Percentiles rank a stretch among this genome's conserved stretches.
Evolutionary conservation across 2,329 filamentous ascomycete genomes (phyloP).

Genomic region (Fusarium sp.): DNA sequence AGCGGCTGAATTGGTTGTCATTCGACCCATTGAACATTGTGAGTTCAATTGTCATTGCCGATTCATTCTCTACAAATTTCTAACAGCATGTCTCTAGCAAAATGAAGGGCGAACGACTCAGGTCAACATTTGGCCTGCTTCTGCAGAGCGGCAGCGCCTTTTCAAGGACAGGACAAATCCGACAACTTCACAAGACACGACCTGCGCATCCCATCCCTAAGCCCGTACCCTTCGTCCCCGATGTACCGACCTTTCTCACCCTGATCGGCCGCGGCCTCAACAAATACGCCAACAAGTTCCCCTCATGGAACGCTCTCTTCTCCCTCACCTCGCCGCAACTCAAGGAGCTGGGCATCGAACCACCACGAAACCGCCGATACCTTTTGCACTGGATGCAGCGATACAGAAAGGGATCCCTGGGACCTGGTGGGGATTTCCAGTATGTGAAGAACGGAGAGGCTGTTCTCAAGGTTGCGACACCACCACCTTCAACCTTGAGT

Average conservation of each 20-base stretch:
- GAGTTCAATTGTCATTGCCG: neutral
- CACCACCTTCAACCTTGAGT: conserved; percentile 51
- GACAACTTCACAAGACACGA: conserved; percentile 58
- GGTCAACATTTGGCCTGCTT: conserved; percentile 49
- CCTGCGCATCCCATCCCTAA: conserved; percentile 63
- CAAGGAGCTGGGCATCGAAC: conserved; percentile 86
- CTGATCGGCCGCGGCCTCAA: conserved; percentile 89
- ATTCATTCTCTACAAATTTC: neutral
- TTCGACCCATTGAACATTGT: conserved; percentile 40
- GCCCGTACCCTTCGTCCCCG: conserved; percentile 86
- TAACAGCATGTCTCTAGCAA: conserved; percentile 29
- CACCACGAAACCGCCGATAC: conserved; percentile 83
- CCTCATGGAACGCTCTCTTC: conserved; percentile 92
- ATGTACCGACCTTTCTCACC: conserved; percentile 85
- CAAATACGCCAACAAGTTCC: conserved; percentile 86
- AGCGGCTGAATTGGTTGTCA: conserved; percentile 35
- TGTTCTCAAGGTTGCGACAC: conserved; percentile 61
- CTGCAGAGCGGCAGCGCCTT: conserved; percentile 48
- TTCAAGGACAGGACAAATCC: conserved; percentile 51
- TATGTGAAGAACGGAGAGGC: conserved; percentile 71
- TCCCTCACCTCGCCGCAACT: conserved; percentile 81
- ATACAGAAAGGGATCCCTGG: conserved; percentile 81
- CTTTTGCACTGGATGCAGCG: conserved; percentile 88
- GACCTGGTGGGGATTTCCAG: conserved; percentile 83
- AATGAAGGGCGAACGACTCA: conserved; percentile 51